Percentiles rank a stretch among this genome's conserved stretches.
Evolutionary conservation across 345 rosid species (phyloP).

Genomic region (Aquilaria yunnanensis): DNA sequence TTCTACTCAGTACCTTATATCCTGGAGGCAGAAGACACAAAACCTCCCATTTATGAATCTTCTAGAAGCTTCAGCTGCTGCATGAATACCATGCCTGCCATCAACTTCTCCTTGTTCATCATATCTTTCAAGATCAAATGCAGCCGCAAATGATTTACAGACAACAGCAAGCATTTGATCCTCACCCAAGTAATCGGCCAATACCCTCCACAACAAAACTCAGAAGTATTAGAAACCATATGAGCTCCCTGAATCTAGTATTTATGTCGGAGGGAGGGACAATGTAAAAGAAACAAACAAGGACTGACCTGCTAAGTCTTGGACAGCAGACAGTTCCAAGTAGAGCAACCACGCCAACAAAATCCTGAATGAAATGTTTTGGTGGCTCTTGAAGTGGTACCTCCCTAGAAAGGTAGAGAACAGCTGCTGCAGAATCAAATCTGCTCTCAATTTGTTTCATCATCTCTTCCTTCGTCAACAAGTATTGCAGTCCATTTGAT

Average conservation of each 20-base stretch:
- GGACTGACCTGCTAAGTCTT: constrained; percentile 48
- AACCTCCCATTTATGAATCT: constrained; percentile 37
- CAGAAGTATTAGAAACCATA: neutral
- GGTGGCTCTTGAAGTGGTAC: constrained; percentile 8
- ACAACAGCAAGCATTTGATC: constrained; percentile 64
- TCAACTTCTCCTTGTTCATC: constrained; percentile 28
- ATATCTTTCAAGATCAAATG: constrained; percentile 27
- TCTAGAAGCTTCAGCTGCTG: constrained; percentile 35
- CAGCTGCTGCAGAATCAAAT: constrained; percentile 39
- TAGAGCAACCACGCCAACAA: constrained; percentile 49
- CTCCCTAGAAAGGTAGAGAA: constrained; percentile 26
- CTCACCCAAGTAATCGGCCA: constrained; percentile 59
- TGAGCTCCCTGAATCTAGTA: too few species aligned
- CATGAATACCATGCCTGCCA: constrained; percentile 23
- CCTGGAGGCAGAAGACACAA: constrained; percentile 44
- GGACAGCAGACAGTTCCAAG: constrained; percentile 44
- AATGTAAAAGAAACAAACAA: neutral
- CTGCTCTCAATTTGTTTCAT: constrained; percentile 27
- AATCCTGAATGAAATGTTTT: constrained; percentile 15
- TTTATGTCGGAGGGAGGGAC: neutral
- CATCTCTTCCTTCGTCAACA: constrained; percentile 37
- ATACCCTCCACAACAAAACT: constrained; percentile 28
- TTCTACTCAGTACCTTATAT: constrained; percentile 28
- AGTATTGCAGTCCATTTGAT: constrained; percentile 12
- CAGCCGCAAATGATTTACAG: constrained; percentile 38